These are phyloP conservation scores for Asterophora lycoperdoides DNA, from an alignment of 768 basidiomycete species.

Conservation along the genomic window DNA sequence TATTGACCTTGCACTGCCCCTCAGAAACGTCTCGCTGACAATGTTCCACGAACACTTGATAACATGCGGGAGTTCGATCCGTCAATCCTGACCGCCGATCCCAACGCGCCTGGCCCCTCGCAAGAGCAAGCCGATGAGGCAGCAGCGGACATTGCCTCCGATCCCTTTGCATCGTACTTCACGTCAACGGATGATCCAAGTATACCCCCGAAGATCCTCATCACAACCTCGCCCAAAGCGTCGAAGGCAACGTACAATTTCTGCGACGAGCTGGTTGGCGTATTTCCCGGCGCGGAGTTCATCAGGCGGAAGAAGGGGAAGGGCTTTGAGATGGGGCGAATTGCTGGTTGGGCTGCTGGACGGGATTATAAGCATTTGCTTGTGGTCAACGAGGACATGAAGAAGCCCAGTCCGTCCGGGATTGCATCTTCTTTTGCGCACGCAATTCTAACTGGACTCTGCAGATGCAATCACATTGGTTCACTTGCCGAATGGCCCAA, in stretches of 20 bases:
- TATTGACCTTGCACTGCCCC: background rate
- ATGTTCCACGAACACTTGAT: constrained; percentile 89
- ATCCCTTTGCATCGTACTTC: constrained; percentile 79
- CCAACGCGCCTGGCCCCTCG: constrained; percentile 29
- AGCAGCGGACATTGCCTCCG: constrained; percentile 64
- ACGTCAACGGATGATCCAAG: constrained; percentile 59
- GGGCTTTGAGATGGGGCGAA: constrained; percentile 85
- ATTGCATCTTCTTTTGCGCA: background rate
- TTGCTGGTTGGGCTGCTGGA: constrained; percentile 90
- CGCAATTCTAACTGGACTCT: constrained; percentile 3
- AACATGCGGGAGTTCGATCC: constrained; percentile 87
- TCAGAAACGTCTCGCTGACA: constrained; percentile 79
- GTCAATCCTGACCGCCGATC: constrained; percentile 56
- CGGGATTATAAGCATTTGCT: constrained; percentile 85
- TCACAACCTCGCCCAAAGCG: constrained; percentile 87
- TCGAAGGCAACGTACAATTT: constrained; percentile 90
- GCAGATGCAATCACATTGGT: constrained; percentile 90
- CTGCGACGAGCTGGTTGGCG: constrained; percentile 82
- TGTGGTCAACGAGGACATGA: constrained; percentile 95
- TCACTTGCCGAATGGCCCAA: constrained; percentile 88
- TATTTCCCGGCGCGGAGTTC: constrained; percentile 92
- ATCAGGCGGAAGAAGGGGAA: constrained; percentile 82
- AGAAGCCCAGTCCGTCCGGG: constrained; percentile 75
- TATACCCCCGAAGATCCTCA: constrained; percentile 79
- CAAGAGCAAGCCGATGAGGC: constrained; percentile 49